These are phyloP conservation scores for Colletotrichum sublineola DNA, from an alignment of 2,329 filamentous ascomycete genomes.

Conservation along the genomic window DNA sequence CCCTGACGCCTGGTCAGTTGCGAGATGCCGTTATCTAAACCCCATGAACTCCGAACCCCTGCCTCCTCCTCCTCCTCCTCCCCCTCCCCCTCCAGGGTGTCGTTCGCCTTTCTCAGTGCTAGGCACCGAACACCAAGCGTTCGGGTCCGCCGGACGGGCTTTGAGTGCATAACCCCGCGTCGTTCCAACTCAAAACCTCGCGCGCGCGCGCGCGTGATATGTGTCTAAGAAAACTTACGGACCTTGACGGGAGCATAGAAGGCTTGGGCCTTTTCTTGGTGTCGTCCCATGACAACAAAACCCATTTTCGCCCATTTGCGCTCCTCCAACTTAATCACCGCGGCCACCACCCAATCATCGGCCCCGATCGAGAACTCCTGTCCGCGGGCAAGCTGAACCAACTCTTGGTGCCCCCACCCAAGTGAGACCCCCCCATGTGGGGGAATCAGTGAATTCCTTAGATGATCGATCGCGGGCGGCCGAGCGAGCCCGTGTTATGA, in stretches of 20 bases:
- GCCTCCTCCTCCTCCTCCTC: no score
- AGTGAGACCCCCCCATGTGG: constrained; percentile 28
- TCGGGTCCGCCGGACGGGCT: constrained; percentile 13
- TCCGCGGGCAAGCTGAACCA: constrained; percentile 8
- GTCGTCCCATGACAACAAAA: constrained; percentile 31
- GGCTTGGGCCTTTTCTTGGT: constrained; percentile 19
- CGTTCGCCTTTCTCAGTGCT: background rate
- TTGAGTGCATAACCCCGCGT: constrained; percentile 29
- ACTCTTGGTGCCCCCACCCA: background rate
- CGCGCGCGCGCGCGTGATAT: no score
- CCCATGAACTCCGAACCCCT: constrained; percentile 5
- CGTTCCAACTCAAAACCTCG: background rate
- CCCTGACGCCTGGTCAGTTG: constrained; percentile 10
- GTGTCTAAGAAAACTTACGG: background rate
- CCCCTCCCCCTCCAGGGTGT: no score
- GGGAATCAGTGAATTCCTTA: constrained; percentile 11
- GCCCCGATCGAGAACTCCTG: constrained; percentile 24
- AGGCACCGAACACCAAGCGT: constrained; percentile 4
- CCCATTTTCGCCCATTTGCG: background rate
- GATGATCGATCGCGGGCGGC: constrained; percentile 13
- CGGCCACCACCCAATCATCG: constrained; percentile 31
- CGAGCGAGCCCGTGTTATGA: background rate
- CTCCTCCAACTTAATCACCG: constrained; percentile 9
- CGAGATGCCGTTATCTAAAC: constrained; percentile 2
- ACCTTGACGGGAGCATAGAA: background rate